A percentile compares a stretch with the other conserved stretches of the same genome.
Evolutionary conservation across 1,139 yeast species (phyloP).

Genomic region (Geotrichum citri-aurantii): DNA sequence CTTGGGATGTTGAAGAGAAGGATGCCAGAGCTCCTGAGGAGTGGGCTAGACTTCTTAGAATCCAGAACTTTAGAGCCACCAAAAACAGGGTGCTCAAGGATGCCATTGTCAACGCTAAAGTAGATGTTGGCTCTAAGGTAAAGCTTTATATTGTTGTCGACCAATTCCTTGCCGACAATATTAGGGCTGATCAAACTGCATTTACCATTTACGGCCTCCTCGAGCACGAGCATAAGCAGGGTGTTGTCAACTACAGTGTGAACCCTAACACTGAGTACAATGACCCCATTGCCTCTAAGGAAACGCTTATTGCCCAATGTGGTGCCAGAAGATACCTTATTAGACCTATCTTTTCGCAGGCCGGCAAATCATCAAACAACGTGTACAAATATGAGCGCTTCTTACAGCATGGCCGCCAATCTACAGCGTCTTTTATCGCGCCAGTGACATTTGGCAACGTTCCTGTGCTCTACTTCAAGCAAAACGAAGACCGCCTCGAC

Average conservation of each 20-base stretch:
- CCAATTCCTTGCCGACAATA: conserved; percentile 35
- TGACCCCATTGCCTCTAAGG: conserved; percentile 76
- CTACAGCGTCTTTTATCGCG: conserved; percentile 82
- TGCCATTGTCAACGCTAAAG: conserved; percentile 47
- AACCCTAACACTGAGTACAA: conserved; percentile 80
- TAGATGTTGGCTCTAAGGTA: conserved; percentile 61
- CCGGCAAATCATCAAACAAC: conserved; percentile 65
- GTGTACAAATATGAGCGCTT: conserved; percentile 84
- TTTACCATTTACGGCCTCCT: conserved; percentile 67
- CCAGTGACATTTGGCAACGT: conserved; percentile 77
- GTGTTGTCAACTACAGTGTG: conserved; percentile 75
- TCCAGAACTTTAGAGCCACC: conserved; percentile 73
- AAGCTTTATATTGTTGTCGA: conserved; percentile 62
- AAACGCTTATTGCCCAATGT: conserved; percentile 75
- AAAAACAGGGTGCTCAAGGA: conserved; percentile 65
- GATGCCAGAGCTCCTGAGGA: conserved; percentile 72
- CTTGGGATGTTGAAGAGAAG: conserved; percentile 82
- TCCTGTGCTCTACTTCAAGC: conserved; percentile 38
- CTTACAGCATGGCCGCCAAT: conserved; percentile 67
- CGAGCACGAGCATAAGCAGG: conserved; percentile 79
- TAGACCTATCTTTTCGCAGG: conserved; percentile 77
- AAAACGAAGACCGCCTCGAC: conserved; percentile 45
- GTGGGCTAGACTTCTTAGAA: conserved; percentile 70
- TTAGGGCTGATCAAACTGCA: conserved; percentile 31
- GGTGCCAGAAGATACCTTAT: conserved; percentile 90